Conservation (phyloP, 495 filamentous ascomycete genomes). For the Penicillium dipodomyicola region DNA sequence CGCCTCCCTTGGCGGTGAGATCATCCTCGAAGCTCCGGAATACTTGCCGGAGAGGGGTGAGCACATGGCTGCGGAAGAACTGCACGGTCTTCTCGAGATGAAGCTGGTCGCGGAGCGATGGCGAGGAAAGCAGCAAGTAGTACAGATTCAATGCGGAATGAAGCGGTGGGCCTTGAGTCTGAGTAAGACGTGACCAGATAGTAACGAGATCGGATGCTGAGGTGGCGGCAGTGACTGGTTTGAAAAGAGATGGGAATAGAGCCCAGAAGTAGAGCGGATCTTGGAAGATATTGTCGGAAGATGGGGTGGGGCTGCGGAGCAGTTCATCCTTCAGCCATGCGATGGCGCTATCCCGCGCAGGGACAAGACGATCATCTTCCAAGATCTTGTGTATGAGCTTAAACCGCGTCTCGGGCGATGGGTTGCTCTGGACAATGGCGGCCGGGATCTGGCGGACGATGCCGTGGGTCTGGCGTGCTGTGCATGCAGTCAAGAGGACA, state of each 20-base stretch:
- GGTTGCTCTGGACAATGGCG: slow-evolving; percentile 71
- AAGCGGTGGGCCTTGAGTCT: slow-evolving; percentile 36
- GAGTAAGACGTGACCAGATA: slow-evolving; percentile 40
- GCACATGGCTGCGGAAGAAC: slow-evolving; percentile 41
- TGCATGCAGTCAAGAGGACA: slow-evolving; percentile 67
- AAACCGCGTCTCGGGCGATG: slow-evolving; percentile 64
- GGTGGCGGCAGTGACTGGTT: slow-evolving; percentile 17
- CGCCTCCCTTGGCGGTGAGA: slow-evolving; percentile 37
- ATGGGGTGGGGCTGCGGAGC: slow-evolving; percentile 42
- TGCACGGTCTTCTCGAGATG: slow-evolving; percentile 39
- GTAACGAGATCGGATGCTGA: slow-evolving; percentile 33
- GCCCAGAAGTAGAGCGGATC: slow-evolving; percentile 53
- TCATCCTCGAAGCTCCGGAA: slow-evolving; percentile 39
- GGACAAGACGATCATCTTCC: slow-evolving; percentile 68
- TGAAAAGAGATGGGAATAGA: slow-evolving; percentile 41
- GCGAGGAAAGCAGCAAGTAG: slow-evolving; percentile 43
- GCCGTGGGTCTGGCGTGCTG: slow-evolving; percentile 62
- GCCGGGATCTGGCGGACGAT: slow-evolving; percentile 73
- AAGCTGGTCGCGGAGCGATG: slow-evolving; percentile 29
- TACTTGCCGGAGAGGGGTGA: slow-evolving; percentile 33
- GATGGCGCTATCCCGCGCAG: slow-evolving; percentile 77
- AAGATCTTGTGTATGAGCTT: slow-evolving; percentile 77
- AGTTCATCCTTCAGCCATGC: slow-evolving; percentile 87
- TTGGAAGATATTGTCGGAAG: slow-evolving; percentile 29
- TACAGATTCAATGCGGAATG: slow-evolving; percentile 48